A percentile compares a stretch with the other conserved stretches of the same genome.
These are phyloP conservation scores for Phytophthora nicotianae DNA, from an alignment of 352 stramenopile species.

Conservation along the genomic window DNA sequence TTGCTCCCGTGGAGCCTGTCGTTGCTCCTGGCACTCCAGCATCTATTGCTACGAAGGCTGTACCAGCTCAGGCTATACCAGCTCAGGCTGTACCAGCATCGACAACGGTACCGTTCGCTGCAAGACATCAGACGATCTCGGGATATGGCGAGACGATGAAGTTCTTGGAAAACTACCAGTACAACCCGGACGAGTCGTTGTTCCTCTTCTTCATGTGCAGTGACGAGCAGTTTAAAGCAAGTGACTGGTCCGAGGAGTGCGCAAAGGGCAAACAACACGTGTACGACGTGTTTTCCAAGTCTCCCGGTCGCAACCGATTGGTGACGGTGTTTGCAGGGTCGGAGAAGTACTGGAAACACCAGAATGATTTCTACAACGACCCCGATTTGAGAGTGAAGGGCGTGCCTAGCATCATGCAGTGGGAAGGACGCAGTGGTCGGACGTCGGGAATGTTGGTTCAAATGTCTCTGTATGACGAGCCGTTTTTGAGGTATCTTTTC, in stretches of 20 bases:
- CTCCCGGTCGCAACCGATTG: conserved; percentile 50
- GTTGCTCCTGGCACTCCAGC: background rate
- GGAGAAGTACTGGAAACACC: conserved; percentile 46
- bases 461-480: conserved; percentile 42
- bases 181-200: conserved; percentile 44
- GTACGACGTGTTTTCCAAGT: conserved; percentile 66
- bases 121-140: conserved; percentile 48
- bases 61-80: background rate
- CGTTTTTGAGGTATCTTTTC: conserved; percentile 58
- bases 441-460: conserved; percentile 49
- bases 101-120: conserved; percentile 25
- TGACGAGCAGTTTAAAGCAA: conserved; percentile 53
- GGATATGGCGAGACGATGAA: conserved; percentile 56
- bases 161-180: conserved; percentile 57
- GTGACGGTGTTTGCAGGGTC: conserved; percentile 66
- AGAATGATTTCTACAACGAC: conserved; percentile 54
- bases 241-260: conserved; percentile 62
- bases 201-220: conserved; percentile 79
- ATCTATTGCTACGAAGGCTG: conserved; percentile 4
- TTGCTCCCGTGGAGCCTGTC: conserved; percentile 4
- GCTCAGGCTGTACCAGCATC: background rate
- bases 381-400: conserved; percentile 44
- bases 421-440: conserved; percentile 37
- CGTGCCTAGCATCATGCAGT: conserved; percentile 50
- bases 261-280: conserved; percentile 52